Conservation (phyloP, 495 filamentous ascomycete species). For the Penicillium lagena region DNA sequence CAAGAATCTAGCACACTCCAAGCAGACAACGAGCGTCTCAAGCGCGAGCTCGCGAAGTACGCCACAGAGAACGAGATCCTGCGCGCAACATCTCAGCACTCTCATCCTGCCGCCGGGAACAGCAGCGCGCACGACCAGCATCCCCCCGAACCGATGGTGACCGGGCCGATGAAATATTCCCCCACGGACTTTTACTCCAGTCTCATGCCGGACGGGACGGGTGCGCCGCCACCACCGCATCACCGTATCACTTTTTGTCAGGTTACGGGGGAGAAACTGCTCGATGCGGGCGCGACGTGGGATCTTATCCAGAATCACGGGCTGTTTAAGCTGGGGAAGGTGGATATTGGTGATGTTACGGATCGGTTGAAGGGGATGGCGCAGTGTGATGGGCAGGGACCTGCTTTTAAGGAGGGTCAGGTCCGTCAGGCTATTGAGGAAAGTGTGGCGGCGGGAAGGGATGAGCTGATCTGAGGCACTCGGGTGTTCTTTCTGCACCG, state of each 20-base stretch:
- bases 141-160: conserved; percentile 22
- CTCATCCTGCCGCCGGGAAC: conserved; percentile 13
- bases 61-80: conserved; percentile 91
- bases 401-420: conserved; percentile 76
- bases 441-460: conserved; percentile 63
- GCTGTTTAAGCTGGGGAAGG: conserved; percentile 69
- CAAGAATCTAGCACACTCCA: conserved; percentile 45
- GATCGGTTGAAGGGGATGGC: conserved; percentile 67
- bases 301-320: conserved; percentile 83
- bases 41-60: conserved; percentile 71
- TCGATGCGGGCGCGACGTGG: conserved; percentile 81
- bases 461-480: conserved; percentile 58
- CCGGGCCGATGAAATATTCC: conserved; percentile 69
- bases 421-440: conserved; percentile 71
- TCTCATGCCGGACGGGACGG: conserved; percentile 29
- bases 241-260: conserved; percentile 64
- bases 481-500: background rate
- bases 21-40: conserved; percentile 78
- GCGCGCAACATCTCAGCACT: conserved; percentile 56
- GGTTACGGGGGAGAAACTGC: conserved; percentile 64
- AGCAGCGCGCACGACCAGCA: conserved; percentile 9
- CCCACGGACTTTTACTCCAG: conserved; percentile 58
- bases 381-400: conserved; percentile 87
- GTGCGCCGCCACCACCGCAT: conserved; percentile 33
- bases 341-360: conserved; percentile 76